Conservation (phyloP, 805 yeast species). For the Cyberlindnera euphorbiiphila region DNA sequence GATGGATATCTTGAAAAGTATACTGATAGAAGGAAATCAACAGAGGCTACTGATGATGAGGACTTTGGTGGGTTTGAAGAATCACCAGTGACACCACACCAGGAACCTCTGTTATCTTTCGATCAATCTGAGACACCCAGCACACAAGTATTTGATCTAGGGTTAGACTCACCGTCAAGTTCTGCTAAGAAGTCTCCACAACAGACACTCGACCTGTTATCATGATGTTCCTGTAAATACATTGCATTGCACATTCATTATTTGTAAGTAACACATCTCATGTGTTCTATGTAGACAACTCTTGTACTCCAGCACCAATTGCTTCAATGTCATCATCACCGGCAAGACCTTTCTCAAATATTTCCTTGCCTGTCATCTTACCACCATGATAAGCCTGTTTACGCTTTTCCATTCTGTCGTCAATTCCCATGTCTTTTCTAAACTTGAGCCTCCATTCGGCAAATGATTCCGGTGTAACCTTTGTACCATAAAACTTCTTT, state of each 20-base stretch:
- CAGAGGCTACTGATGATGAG: constrained; percentile 4
- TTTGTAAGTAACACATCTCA: background rate
- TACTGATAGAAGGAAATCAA: background rate
- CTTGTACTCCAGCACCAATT: constrained; percentile 25
- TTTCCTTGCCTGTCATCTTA: constrained; percentile 80
- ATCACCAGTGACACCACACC: background rate
- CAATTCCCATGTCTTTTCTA: constrained; percentile 68
- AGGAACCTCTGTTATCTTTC: constrained; percentile 3
- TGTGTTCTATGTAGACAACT: constrained; percentile 12
- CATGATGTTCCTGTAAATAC: too few relatives aligned
- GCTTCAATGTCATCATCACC: constrained; percentile 57
- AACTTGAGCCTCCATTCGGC: constrained; percentile 68
- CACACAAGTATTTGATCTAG: background rate
- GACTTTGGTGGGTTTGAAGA: constrained; percentile 34
- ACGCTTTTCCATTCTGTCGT: constrained; percentile 50
- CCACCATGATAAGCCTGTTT: constrained; percentile 62
- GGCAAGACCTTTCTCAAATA: constrained; percentile 86
- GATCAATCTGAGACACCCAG: constrained; percentile 14
- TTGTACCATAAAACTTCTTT: constrained; percentile 85
- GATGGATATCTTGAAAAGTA: background rate
- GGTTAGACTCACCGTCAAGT: background rate
- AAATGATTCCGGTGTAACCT: constrained; percentile 78
- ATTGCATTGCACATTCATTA: too few relatives aligned
- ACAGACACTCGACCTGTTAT: too few relatives aligned
- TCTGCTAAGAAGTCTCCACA: too few relatives aligned